These are phyloP conservation scores for Ceratorhiza oryzae-sativae DNA, from an alignment of 1,284 basidiomycete genomes.

Conservation along the genomic window DNA sequence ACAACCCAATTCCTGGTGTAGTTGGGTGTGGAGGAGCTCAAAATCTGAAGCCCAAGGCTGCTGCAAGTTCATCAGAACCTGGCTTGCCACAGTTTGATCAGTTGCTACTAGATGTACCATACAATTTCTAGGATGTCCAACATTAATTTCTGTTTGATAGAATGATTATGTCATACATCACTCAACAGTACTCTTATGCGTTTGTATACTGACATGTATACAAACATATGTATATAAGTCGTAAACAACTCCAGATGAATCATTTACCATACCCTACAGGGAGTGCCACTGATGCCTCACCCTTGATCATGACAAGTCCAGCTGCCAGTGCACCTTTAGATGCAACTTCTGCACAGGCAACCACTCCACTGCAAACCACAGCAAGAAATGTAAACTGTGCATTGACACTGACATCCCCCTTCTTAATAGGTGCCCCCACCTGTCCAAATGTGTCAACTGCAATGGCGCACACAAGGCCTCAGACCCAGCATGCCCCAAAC, in stretches of 20 bases:
- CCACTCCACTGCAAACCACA: too few relatives aligned
- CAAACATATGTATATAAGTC: not conserved
- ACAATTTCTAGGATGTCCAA: not conserved
- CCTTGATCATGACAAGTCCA: too few relatives aligned
- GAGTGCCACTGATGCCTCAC: too few relatives aligned
- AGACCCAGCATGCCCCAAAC: too few relatives aligned
- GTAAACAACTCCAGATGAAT: not conserved
- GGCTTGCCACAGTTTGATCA: not conserved
- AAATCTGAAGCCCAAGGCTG: not conserved
- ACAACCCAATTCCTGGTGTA: constrained; percentile 14
- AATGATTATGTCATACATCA: not conserved
- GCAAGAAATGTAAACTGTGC: too few relatives aligned
- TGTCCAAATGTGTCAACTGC: too few relatives aligned
- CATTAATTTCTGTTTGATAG: not conserved
- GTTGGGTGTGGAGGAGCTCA: not conserved
- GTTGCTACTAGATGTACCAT: not conserved
- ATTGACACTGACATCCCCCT: too few relatives aligned
- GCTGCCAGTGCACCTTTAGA: too few relatives aligned
- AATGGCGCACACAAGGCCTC: too few relatives aligned
- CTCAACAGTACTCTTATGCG: not conserved
- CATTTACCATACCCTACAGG: constrained; percentile 14
- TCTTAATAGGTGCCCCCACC: too few relatives aligned
- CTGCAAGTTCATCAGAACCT: not conserved
- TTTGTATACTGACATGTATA: constrained; percentile 1
- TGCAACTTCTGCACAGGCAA: too few relatives aligned